These are phyloP conservation scores for Datisca glomerata DNA, from an alignment of 306 rosid species.

Conservation along the genomic window DNA sequence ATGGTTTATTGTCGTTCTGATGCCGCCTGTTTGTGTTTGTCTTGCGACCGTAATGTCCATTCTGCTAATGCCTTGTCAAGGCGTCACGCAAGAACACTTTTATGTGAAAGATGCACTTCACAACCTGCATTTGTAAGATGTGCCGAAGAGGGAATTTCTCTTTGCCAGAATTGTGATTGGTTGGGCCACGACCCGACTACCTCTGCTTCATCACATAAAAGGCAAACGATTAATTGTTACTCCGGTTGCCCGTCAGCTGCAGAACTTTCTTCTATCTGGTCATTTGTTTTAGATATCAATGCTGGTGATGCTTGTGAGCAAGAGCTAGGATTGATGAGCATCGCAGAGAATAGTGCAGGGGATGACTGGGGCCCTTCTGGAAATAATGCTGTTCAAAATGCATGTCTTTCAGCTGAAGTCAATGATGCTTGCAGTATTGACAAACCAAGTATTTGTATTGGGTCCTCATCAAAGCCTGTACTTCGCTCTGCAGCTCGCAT, in stretches of 20 bases:
- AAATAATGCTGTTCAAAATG: constrained; percentile 25
- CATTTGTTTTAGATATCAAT: constrained; percentile 52
- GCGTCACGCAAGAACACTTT: constrained; percentile 77
- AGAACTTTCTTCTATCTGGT: constrained; percentile 89
- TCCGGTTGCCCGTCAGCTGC: constrained; percentile 88
- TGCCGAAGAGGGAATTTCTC: constrained; percentile 64
- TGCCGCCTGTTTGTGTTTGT: constrained; percentile 81
- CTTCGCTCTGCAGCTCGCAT: constrained; percentile 24
- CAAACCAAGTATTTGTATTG: constrained; percentile 31
- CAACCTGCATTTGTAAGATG: constrained; percentile 82
- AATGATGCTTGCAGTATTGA: constrained; percentile 17
- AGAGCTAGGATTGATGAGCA: constrained; percentile 83
- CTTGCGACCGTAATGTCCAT: constrained; percentile 91
- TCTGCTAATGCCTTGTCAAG: constrained; percentile 87
- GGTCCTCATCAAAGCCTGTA: constrained; percentile 44
- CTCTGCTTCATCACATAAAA: constrained; percentile 54
- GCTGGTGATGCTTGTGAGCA: constrained; percentile 73
- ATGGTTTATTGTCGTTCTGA: constrained; percentile 94
- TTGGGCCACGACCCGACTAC: constrained; percentile 48
- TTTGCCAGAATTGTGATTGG: constrained; percentile 98
- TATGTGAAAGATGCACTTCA: constrained; percentile 80
- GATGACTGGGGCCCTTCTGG: constrained; percentile 31
- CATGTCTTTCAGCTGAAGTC: constrained; percentile 30
- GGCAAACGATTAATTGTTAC: constrained; percentile 70
- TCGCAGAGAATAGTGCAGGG: constrained; percentile 43